Conservation (phyloP, 2,329 filamentous ascomycete genomes). For the Dactylellina leptospora region DNA sequence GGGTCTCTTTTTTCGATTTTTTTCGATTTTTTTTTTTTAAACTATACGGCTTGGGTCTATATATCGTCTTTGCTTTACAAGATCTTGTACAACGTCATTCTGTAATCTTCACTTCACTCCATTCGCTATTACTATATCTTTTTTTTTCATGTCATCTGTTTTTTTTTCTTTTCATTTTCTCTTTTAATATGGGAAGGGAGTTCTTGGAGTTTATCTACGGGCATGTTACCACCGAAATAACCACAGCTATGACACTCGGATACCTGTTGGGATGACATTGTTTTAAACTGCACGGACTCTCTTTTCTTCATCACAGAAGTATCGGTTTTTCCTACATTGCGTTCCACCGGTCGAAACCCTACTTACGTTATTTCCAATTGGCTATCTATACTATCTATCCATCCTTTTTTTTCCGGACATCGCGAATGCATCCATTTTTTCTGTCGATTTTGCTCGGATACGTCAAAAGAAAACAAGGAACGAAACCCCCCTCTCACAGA, state of each 20-base stretch:
- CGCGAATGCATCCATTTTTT: slow-evolving; percentile 15
- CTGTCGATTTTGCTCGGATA: slow-evolving; percentile 10
- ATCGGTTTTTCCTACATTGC: not conserved
- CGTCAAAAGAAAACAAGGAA: slow-evolving; percentile 13
- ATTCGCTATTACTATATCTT: slow-evolving; percentile 7
- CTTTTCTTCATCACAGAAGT: slow-evolving; percentile 18
- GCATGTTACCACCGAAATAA: slow-evolving; percentile 37
- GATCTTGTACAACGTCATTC: slow-evolving; percentile 38
- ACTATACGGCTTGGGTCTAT: slow-evolving; percentile 44
- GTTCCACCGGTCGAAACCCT: too few species aligned
- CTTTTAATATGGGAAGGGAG: slow-evolving; percentile 48
- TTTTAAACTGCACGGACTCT: slow-evolving; percentile 49
- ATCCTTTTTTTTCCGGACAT: slow-evolving; percentile 6
- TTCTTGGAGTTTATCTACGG: slow-evolving; percentile 52
- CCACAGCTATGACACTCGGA: slow-evolving; percentile 26
- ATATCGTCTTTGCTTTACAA: slow-evolving; percentile 20
- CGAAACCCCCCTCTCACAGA: slow-evolving; percentile 32
- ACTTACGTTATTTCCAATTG: too few species aligned
- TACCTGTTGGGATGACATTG: slow-evolving; percentile 36
- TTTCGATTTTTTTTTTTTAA: too few species aligned
- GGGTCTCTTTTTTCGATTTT: slow-evolving; percentile 5
- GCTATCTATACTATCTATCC: too few species aligned
- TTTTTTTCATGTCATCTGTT: not conserved
- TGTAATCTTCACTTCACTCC: slow-evolving; percentile 7
- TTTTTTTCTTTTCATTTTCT: slow-evolving; percentile 14